phyloP scores from a whole-genome alignment of 106 monocot species.

The Allium sativum region DNA sequence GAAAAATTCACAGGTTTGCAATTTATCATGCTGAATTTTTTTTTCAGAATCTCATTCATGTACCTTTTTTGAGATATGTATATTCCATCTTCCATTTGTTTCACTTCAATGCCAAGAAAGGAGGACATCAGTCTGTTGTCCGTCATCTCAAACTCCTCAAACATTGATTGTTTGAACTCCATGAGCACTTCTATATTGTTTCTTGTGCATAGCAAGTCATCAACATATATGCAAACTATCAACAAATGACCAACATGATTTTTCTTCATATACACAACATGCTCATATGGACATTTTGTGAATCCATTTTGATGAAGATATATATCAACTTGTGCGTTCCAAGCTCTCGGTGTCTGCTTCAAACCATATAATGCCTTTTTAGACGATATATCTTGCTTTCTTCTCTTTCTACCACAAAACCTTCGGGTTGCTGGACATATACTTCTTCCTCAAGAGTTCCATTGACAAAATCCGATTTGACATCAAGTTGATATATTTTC shows the following conservation, averaged over 20 bases:
- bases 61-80: background rate
- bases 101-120: slow-evolving; percentile 3
- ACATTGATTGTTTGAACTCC: too few relatives aligned
- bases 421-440: background rate
- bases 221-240: too few relatives aligned
- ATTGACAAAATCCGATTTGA: background rate
- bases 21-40: background rate
- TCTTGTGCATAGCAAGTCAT: background rate
- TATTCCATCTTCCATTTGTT: background rate
- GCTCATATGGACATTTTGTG: too few relatives aligned
- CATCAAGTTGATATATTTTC: background rate
- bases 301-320: too few relatives aligned
- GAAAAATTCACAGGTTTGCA: background rate
- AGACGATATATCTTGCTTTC: background rate
- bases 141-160: too few relatives aligned
- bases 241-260: too few relatives aligned
- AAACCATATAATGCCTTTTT: background rate
- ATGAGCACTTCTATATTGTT: background rate
- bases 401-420: too few relatives aligned
- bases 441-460: background rate
- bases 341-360: too few relatives aligned
- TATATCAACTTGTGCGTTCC: too few relatives aligned
- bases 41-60: background rate
- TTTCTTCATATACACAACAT: too few relatives aligned
- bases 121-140: background rate